Percentiles rank a stretch among this genome's conserved stretches.
phyloP scores from a whole-genome alignment of 495 filamentous ascomycete genomes.

The Eremomyces bilateralis region DNA sequence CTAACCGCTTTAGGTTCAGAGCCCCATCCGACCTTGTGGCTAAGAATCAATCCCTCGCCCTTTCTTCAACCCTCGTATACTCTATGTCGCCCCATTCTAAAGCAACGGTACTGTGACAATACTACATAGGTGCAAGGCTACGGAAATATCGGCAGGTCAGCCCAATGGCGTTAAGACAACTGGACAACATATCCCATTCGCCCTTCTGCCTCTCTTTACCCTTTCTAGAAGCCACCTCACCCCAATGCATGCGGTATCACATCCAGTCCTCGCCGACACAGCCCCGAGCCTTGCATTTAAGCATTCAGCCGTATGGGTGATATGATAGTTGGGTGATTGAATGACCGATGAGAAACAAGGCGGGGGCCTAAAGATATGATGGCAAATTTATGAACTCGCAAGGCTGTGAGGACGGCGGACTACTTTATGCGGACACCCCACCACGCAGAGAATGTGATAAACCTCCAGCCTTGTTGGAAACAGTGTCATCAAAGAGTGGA shows the following conservation, averaged over 20 bases:
- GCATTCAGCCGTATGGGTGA: neutral
- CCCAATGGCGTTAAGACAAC: neutral
- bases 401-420: neutral
- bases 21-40: too few species aligned
- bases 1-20: too few species aligned
- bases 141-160: neutral
- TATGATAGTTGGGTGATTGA: neutral
- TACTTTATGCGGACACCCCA: too few species aligned
- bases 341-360: too few species aligned
- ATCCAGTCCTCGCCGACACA: neutral
- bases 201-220: neutral
- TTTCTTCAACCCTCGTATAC: neutral
- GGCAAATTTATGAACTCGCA: neutral
- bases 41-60: neutral
- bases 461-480: too few species aligned
- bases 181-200: neutral
- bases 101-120: neutral
- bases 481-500: too few species aligned
- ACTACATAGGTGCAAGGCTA: neutral
- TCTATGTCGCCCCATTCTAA: neutral
- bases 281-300: neutral
- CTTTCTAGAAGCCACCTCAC: neutral
- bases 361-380: too few species aligned
- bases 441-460: too few species aligned
- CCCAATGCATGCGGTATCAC: neutral